phyloP scores from a whole-genome alignment of 192 early-diverging fungal species.

The Kappamyces sp. region DNA sequence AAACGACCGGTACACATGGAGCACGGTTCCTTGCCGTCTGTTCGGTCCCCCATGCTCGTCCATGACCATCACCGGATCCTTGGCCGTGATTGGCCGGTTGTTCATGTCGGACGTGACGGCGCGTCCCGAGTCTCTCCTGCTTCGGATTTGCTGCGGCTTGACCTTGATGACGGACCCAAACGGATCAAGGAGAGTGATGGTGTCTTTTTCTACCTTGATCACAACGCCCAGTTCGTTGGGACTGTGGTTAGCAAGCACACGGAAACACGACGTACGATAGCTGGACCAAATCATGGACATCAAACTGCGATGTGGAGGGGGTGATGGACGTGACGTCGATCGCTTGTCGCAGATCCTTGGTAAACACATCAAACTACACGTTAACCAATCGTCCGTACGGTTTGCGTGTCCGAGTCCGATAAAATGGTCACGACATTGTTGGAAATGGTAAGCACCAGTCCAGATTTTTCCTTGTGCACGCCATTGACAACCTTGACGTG shows the following conservation, averaged over 20 bases:
- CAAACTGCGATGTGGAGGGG: constrained; percentile 62
- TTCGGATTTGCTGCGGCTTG: constrained; percentile 62
- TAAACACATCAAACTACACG: constrained; percentile 72
- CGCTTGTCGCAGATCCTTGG: constrained; percentile 77
- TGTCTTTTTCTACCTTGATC: constrained; percentile 69
- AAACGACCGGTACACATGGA: constrained; percentile 77
- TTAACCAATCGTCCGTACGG: constrained; percentile 16
- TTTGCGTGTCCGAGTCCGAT: constrained; percentile 20
- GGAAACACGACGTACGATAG: constrained; percentile 48
- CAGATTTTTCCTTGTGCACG: constrained; percentile 74
- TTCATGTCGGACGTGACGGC: constrained; percentile 44
- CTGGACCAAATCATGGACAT: constrained; percentile 83
- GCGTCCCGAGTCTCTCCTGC: constrained; percentile 53
- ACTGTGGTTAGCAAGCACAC: constrained; percentile 4
- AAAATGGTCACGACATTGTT: constrained; percentile 67
- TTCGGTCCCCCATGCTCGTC: constrained; percentile 23
- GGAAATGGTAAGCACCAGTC: constrained; percentile 81
- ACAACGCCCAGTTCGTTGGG: constrained; percentile 68
- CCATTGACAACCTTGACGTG: constrained; percentile 92
- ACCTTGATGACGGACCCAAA: constrained; percentile 56
- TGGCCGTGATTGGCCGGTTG: constrained; percentile 43
- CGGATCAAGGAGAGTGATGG: constrained; percentile 73
- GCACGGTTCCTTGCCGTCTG: constrained; percentile 53
- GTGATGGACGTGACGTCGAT: constrained; percentile 57
- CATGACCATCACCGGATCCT: constrained; percentile 70